Evolutionary conservation across 2,329 filamentous ascomycete genomes (phyloP).

Genomic region (Beauveria sp.): DNA sequence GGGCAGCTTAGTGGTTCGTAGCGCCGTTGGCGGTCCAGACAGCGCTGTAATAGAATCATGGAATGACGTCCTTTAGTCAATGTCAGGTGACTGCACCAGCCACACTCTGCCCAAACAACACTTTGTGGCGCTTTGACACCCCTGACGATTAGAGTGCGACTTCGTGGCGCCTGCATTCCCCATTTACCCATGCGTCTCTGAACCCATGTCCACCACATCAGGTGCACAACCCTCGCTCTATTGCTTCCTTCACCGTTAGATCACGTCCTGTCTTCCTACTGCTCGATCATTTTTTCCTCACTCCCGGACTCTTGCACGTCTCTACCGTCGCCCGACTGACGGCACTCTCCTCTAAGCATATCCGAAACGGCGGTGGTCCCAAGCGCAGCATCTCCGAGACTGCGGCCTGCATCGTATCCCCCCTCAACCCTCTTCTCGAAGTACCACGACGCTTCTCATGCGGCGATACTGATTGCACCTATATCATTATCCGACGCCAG

Average conservation of each 20-base stretch:
- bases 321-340: neutral
- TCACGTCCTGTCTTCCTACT: neutral
- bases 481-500: conserved; percentile 28
- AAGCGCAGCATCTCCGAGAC: neutral
- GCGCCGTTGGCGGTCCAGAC: conserved; percentile 10
- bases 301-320: neutral
- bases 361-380: conserved; percentile 4
- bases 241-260: neutral
- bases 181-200: neutral
- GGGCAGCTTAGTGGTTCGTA: neutral
- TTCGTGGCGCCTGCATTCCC: conserved; percentile 5
- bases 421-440: neutral
- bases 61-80: conserved; percentile 10
- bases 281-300: neutral
- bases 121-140: conserved; percentile 1
- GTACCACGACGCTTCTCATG: conserved; percentile 16
- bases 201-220: conserved; percentile 5
- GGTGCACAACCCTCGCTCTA: neutral
- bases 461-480: conserved; percentile 15
- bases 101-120: conserved; percentile 15
- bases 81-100: conserved; percentile 26
- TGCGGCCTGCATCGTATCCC: neutral
- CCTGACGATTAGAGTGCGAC: neutral
- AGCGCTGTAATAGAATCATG: neutral
- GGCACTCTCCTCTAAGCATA: neutral